Percentiles rank a stretch among this genome's conserved stretches.
These are phyloP conservation scores for Ophiocordyceps camponoti-rufipedis DNA, from an alignment of 2,329 filamentous ascomycete genomes.

Conservation along the genomic window DNA sequence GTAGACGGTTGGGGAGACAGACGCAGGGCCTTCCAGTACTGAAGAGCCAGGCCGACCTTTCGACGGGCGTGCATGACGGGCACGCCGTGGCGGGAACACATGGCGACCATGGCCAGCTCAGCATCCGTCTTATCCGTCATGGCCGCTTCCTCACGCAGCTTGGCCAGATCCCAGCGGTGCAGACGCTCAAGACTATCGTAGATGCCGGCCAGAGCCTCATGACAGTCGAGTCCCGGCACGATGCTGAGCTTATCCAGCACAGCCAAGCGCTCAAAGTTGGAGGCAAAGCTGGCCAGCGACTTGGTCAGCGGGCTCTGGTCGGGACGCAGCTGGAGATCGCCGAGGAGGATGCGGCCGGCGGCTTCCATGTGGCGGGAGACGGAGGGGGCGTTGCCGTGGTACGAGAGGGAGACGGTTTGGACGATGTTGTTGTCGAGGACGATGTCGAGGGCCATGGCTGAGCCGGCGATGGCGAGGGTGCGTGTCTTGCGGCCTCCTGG, in stretches of 20 bases:
- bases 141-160: slow-evolving; percentile 29
- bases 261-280: slow-evolving; percentile 53
- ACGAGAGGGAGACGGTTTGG: slow-evolving; percentile 41
- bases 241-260: slow-evolving; percentile 54
- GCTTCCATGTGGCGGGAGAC: slow-evolving; percentile 41
- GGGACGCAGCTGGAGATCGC: slow-evolving; percentile 41
- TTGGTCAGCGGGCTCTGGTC: slow-evolving; percentile 50
- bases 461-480: slow-evolving; percentile 43
- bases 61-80: slow-evolving; percentile 53
- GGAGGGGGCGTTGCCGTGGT: slow-evolving; percentile 38
- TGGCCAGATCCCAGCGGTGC: slow-evolving; percentile 51
- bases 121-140: slow-evolving; percentile 26
- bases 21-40: slow-evolving; percentile 58
- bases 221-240: slow-evolving; percentile 51
- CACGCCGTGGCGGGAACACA: slow-evolving; percentile 52
- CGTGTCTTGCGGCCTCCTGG: slow-evolving; percentile 28
- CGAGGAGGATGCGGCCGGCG: slow-evolving; percentile 46
- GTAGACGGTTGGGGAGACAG: slow-evolving; percentile 21
- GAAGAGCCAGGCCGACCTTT: slow-evolving; percentile 50
- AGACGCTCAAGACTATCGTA: slow-evolving; percentile 51
- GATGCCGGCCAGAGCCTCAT: slow-evolving; percentile 58
- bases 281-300: slow-evolving; percentile 49
- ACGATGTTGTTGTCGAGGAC: slow-evolving; percentile 43
- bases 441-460: slow-evolving; percentile 42
- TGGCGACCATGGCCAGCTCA: slow-evolving; percentile 35